Evolutionary conservation across 2,329 filamentous ascomycete genomes (phyloP).

Genomic region (Pseudocercospora fuligena): DNA sequence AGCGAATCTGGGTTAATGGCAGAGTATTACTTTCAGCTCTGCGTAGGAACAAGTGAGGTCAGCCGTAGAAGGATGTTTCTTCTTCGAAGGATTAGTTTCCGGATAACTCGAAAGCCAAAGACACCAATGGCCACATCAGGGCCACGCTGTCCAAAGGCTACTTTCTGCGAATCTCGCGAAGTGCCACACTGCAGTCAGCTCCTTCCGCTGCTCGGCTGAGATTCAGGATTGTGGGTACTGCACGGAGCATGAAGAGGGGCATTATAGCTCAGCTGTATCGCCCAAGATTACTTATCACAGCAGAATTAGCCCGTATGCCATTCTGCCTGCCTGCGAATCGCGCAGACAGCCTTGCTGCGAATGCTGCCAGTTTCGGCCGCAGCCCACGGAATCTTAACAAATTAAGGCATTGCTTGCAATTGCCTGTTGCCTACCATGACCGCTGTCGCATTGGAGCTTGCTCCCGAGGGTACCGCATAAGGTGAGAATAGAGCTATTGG

Average conservation of each 20-base stretch:
- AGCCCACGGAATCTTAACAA: not conserved
- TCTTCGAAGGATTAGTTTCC: not conserved
- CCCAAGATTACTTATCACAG: not conserved
- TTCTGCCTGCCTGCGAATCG: not conserved
- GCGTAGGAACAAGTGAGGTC: not conserved
- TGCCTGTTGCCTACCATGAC: too few relatives aligned
- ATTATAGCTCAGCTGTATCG: too few relatives aligned
- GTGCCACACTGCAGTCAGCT: too few relatives aligned
- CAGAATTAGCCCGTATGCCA: not conserved
- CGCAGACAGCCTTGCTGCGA: not conserved
- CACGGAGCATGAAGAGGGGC: not conserved
- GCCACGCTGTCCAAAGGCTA: not conserved
- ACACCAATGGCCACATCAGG: not conserved
- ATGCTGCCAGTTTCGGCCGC: not conserved
- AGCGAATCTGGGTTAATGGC: not conserved
- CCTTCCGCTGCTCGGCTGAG: not conserved
- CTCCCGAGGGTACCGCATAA: too few relatives aligned
- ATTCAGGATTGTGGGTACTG: not conserved
- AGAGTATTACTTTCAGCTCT: not conserved
- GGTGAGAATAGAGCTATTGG: too few relatives aligned
- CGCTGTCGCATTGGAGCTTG: too few relatives aligned
- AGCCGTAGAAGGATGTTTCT: not conserved
- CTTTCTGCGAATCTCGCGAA: too few relatives aligned
- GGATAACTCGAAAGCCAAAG: not conserved
- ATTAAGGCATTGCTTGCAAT: not conserved